Evolutionary conservation across 768 basidiomycete species (phyloP).

Genomic region (Agaricus subrufescens): DNA sequence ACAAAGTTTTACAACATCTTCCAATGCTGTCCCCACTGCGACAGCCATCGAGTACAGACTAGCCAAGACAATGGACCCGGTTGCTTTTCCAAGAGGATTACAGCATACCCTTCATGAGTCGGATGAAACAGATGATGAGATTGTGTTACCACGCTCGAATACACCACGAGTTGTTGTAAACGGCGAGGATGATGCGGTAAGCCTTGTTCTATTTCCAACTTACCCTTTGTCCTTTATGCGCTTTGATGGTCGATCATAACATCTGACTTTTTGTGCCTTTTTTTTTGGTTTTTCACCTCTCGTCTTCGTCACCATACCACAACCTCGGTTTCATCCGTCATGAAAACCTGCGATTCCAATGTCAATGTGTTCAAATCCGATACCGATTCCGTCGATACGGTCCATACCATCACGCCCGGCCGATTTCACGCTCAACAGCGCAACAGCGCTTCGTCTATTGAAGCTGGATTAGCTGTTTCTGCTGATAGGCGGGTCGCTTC

Average conservation of each 20-base stretch:
- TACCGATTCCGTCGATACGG: background rate
- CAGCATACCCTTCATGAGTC: conserved; percentile 75
- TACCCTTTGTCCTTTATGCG: background rate
- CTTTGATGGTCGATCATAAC: background rate
- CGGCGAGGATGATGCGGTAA: conserved; percentile 23
- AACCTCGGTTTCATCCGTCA: background rate
- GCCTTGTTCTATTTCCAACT: conserved; percentile 13
- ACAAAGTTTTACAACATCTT: conserved; percentile 13
- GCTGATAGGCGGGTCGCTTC: conserved; percentile 21
- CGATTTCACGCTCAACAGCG: conserved; percentile 22
- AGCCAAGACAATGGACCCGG: conserved; percentile 46
- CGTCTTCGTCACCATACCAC: background rate
- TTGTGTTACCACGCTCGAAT: conserved; percentile 65
- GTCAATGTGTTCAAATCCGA: background rate
- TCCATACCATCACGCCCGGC: conserved; percentile 3
- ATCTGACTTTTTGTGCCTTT: background rate
- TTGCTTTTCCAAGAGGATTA: conserved; percentile 59
- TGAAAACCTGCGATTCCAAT: background rate
- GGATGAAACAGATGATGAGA: conserved; percentile 71
- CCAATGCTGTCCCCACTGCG: conserved; percentile 6
- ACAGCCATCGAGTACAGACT: conserved; percentile 41
- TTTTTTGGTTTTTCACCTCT: background rate
- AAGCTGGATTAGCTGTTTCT: conserved; percentile 54
- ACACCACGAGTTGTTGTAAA: conserved; percentile 36
- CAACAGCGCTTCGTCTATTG: conserved; percentile 35